These are phyloP conservation scores for Ilyonectria destructans DNA, from an alignment of 2,329 filamentous ascomycete genomes.

Conservation along the genomic window DNA sequence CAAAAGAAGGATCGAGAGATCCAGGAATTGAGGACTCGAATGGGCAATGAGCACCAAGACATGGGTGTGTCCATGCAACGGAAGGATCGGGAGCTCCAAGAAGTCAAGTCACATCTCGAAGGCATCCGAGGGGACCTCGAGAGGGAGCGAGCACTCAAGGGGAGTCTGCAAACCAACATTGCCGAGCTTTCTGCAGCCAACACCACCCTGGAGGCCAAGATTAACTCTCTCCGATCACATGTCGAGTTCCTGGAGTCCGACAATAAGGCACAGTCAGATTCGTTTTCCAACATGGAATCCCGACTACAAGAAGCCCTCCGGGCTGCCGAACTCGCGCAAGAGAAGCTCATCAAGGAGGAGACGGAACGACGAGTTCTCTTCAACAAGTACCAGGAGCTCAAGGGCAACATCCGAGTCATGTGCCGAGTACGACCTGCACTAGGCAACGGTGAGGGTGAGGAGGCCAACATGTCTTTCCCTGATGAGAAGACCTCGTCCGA, in stretches of 20 bases:
- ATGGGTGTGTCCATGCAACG: conserved; percentile 64
- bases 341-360: conserved; percentile 92
- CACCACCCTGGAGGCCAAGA: conserved; percentile 80
- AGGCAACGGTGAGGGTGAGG: conserved; percentile 71
- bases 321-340: conserved; percentile 78
- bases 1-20: conserved; percentile 73
- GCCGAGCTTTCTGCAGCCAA: conserved; percentile 74
- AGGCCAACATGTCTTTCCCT: conserved; percentile 85
- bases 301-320: conserved; percentile 84
- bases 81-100: conserved; percentile 71
- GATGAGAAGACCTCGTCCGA: conserved; percentile 90
- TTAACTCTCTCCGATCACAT: conserved; percentile 83
- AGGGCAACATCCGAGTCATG: conserved; percentile 98
- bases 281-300: conserved; percentile 86
- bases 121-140: conserved; percentile 67
- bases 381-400: conserved; percentile 97
- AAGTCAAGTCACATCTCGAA: conserved; percentile 62
- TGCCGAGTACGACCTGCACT: conserved; percentile 90
- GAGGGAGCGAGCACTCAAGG: conserved; percentile 76
- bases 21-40: conserved; percentile 72
- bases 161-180: conserved; percentile 66
- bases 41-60: conserved; percentile 68
- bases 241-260: conserved; percentile 93
- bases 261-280: conserved; percentile 89
- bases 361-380: conserved; percentile 92